Evolutionary conservation across 139 green algal species (phyloP).

Genomic region (Nannochloris sp.): DNA sequence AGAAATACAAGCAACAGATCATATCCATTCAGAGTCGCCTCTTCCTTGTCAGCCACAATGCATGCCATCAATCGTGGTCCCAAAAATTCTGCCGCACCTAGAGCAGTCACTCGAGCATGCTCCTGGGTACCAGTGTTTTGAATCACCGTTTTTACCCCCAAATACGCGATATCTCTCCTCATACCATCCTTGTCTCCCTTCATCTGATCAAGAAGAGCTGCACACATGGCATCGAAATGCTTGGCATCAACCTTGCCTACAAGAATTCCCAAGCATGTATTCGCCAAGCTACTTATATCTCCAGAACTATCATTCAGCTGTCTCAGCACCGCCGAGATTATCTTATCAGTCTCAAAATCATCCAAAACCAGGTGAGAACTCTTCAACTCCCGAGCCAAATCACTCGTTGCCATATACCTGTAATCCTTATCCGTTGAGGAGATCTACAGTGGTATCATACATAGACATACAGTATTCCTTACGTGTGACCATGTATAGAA

Average conservation of each 20-base stretch:
- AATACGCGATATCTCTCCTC: constrained; percentile 64
- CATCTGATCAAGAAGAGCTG: constrained; percentile 49
- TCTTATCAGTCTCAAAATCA: constrained; percentile 48
- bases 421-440: constrained; percentile 35
- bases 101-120: constrained; percentile 4
- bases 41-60: constrained; percentile 3
- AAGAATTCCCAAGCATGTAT: constrained; percentile 84
- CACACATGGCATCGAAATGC: constrained; percentile 47
- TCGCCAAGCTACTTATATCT: constrained; percentile 81
- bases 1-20: constrained; percentile 22
- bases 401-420: constrained; percentile 90
- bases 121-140: not conserved
- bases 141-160: constrained; percentile 78
- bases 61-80: constrained; percentile 30
- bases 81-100: not conserved
- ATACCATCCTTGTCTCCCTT: constrained; percentile 57
- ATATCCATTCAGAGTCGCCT: constrained; percentile 6
- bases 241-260: constrained; percentile 58
- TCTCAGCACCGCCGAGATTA: constrained; percentile 59
- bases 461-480: constrained; percentile 18
- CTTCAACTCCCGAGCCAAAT: constrained; percentile 78
- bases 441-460: constrained; percentile 19
- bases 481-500: constrained; percentile 22
- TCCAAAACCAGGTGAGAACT: constrained; percentile 66
- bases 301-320: constrained; percentile 80